Percentiles rank a stretch among this genome's conserved stretches.
These are phyloP conservation scores for Lodderomyces beijingensis DNA, from an alignment of 1,139 yeast genomes.

Conservation along the genomic window DNA sequence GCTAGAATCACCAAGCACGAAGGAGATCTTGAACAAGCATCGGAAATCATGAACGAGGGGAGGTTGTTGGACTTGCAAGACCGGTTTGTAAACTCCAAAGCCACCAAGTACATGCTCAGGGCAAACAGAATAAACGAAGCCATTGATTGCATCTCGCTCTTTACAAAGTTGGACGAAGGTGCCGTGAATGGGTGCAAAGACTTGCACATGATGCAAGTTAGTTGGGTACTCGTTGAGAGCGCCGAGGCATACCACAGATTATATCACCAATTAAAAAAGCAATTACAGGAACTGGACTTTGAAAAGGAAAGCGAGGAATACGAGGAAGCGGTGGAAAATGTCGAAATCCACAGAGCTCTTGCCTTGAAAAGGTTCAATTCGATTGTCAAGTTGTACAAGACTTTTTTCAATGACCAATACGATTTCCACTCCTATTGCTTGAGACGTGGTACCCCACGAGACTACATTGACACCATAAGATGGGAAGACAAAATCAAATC, in stretches of 20 bases:
- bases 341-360: constrained; percentile 55
- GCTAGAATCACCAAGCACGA: constrained; percentile 77
- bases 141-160: constrained; percentile 65
- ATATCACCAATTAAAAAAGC: constrained; percentile 15
- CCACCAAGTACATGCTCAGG: constrained; percentile 78
- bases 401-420: constrained; percentile 76
- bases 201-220: constrained; percentile 84
- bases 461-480: constrained; percentile 65
- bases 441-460: constrained; percentile 86
- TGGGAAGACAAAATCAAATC: constrained; percentile 80
- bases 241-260: constrained; percentile 68
- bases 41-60: constrained; percentile 64
- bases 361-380: constrained; percentile 77
- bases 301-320: constrained; percentile 22
- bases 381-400: constrained; percentile 62
- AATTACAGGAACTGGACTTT: constrained; percentile 14
- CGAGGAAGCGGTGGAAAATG: constrained; percentile 31
- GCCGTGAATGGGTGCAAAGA: constrained; percentile 81
- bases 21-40: constrained; percentile 60
- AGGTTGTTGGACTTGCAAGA: constrained; percentile 81
- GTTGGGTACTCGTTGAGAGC: constrained; percentile 81
- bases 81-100: constrained; percentile 83
- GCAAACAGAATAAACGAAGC: constrained; percentile 80
- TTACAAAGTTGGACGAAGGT: constrained; percentile 76
- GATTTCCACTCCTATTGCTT: constrained; percentile 94